phyloP scores from a whole-genome alignment of 768 basidiomycete species.

The Pleurotus tuoliensis region DNA sequence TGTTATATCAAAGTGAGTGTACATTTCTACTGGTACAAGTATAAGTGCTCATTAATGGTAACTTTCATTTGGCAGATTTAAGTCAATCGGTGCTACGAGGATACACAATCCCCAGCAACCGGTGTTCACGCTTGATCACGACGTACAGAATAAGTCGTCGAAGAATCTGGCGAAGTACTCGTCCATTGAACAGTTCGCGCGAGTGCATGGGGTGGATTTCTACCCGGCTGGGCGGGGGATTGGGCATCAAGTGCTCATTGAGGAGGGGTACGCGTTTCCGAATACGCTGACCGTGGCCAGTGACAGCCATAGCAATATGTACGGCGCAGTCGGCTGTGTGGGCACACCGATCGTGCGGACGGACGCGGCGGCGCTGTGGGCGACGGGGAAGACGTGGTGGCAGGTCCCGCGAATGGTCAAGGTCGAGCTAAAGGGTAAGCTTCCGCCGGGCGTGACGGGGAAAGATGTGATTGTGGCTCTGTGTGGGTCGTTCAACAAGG shows the following conservation, averaged over 20 bases:
- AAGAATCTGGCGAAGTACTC: constrained; percentile 94
- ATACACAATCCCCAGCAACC: constrained; percentile 80
- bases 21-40: constrained; percentile 4
- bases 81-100: constrained; percentile 86
- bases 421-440: constrained; percentile 80
- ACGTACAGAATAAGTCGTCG: constrained; percentile 90
- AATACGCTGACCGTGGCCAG: constrained; percentile 93
- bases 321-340: constrained; percentile 95
- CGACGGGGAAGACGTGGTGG: constrained; percentile 99
- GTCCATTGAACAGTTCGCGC: constrained; percentile 86
- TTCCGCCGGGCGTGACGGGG: constrained; percentile 89
- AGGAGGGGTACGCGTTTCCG: constrained; percentile 98
- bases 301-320: constrained; percentile 98
- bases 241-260: constrained; percentile 95
- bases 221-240: constrained; percentile 98
- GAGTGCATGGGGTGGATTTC: constrained; percentile 83
- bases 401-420: constrained; percentile 96
- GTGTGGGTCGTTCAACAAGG: constrained; percentile 92
- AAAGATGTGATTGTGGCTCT: constrained; percentile 98
- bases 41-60: neutral
- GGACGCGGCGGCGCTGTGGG: constrained; percentile 94
- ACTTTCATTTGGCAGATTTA: constrained; percentile 58
- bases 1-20: constrained; percentile 89
- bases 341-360: constrained; percentile 97
- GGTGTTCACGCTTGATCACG: constrained; percentile 97